Percentiles rank a stretch among this genome's conserved stretches.
These are phyloP conservation scores for Apophysomyces sp. DNA, from an alignment of 371 early-diverging fungal species.

Conservation along the genomic window DNA sequence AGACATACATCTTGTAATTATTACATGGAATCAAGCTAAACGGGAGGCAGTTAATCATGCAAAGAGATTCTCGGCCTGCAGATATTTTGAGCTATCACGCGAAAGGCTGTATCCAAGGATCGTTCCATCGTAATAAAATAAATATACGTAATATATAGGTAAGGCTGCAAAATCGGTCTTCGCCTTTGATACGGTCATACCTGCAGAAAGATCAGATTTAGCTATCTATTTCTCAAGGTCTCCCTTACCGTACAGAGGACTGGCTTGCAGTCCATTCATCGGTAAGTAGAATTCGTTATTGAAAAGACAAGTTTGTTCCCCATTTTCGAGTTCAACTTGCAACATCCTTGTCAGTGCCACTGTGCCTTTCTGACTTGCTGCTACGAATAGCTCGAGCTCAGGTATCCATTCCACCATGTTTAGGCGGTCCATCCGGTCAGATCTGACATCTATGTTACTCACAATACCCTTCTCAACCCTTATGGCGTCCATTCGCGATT, in stretches of 20 bases:
- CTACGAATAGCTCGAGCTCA: constrained; percentile 37
- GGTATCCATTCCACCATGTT: constrained; percentile 50
- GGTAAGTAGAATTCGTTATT: constrained; percentile 45
- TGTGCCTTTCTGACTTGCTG: constrained; percentile 46
- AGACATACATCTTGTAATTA: not conserved
- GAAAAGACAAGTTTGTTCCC: constrained; percentile 30
- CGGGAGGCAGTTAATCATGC: not conserved
- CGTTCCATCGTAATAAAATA: constrained; percentile 39
- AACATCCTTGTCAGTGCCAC: constrained; percentile 41
- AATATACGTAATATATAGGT: constrained; percentile 25
- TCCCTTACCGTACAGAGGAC: constrained; percentile 41
- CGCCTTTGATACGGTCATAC: constrained; percentile 30
- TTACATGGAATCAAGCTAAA: not conserved
- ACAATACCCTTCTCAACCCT: constrained; percentile 28
- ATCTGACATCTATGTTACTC: constrained; percentile 37
- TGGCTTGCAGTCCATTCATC: constrained; percentile 21
- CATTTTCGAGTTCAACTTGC: constrained; percentile 31
- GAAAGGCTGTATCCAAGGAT: constrained; percentile 34
- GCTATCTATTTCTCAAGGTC: not conserved
- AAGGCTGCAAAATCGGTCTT: constrained; percentile 16
- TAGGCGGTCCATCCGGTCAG: constrained; percentile 37
- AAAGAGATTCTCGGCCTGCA: not conserved
- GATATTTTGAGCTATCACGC: constrained; percentile 9
- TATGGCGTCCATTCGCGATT: constrained; percentile 23
- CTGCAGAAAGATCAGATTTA: constrained; percentile 4